Conservation (phyloP, 139 green algal genomes). For the Auxenochlorella protothecoides region DNA sequence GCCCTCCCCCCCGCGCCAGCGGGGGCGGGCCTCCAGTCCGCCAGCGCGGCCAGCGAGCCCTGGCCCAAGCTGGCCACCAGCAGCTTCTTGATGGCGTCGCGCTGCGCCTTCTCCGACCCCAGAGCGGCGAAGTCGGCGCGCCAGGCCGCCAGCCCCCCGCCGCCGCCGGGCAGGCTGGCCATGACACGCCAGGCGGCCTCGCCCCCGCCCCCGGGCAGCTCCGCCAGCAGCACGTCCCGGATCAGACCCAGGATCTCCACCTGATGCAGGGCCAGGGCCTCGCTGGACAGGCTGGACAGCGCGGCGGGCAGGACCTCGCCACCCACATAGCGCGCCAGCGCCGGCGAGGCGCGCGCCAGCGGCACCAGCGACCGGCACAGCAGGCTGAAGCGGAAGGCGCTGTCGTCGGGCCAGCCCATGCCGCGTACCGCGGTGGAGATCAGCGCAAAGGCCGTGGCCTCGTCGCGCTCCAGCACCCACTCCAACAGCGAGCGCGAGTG, state of each 20-base stretch:
- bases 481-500: conserved; percentile 25
- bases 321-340: conserved; percentile 32
- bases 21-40: conserved; percentile 35
- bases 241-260: conserved; percentile 50
- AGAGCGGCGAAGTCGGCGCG: neutral
- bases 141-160: neutral
- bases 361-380: conserved; percentile 23
- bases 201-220: conserved; percentile 1
- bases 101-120: conserved; percentile 61
- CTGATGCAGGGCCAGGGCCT: conserved; percentile 30
- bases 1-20: conserved; percentile 14
- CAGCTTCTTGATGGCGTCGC: conserved; percentile 47
- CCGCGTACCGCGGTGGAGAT: conserved; percentile 39
- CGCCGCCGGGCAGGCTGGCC: too few species aligned
- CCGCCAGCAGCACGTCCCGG: conserved; percentile 37
- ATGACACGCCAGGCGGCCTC: too few species aligned
- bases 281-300: conserved; percentile 29
- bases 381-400: conserved; percentile 29
- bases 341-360: conserved; percentile 13
- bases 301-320: conserved; percentile 31
- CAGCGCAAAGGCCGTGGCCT: conserved; percentile 28
- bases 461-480: conserved; percentile 31
- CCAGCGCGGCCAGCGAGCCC: conserved; percentile 21
- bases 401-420: conserved; percentile 62
- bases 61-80: conserved; percentile 34